Evolutionary conservation across 2,329 filamentous ascomycete genomes (phyloP), one percentile per base, ranked within the genome.

Genomic region (Ilyonectria mors-panacis): DNA sequence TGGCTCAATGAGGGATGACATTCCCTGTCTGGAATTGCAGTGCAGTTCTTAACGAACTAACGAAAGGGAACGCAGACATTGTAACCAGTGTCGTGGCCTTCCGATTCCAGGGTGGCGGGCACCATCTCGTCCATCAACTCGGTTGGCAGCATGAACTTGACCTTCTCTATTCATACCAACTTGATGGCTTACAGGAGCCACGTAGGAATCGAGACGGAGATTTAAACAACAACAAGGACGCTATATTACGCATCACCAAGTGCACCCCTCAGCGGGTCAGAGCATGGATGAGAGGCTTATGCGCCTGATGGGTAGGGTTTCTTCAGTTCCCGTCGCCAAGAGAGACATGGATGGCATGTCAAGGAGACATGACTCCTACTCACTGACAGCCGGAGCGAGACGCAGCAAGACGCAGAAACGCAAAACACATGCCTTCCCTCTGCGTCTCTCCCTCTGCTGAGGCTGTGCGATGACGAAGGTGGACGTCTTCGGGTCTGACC

Each of bases 401-500:
- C 13, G 42, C 45, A 23, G 54, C 21, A 45, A 45, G 55, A 45
- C 54, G 45, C 9, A 39, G 26, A 61, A 23, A 58, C 28, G 55
- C 63, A 58, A 51, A 47, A 47, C 51, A 60, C 56, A 57, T 33
- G 30, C 12, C 12, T 13, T 30, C 37, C n/a, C 28, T 54, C 23
- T 15, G 19, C 21, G 28, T 19, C 56, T 47, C 21, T 39, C n/a
- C 33, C 23, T 33, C 21, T 56, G 26, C 17, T 56, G 57, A 28
- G 51, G 57, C 62, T 58, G 45, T 70, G 45, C 57, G 63, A 70
- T 71, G 72, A 73, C 65, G 66, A 71, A 68, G 58, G 57, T 48
- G 58, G 63, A 65, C 56, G 47, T 44, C 67, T 66, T 76, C 65
- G 68, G 74, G 75, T 73, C 74, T 76, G 75, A 76, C 75, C 75